phyloP scores from a whole-genome alignment of 2,329 filamentous ascomycete species.

The Zymoseptoria passerinii region DNA sequence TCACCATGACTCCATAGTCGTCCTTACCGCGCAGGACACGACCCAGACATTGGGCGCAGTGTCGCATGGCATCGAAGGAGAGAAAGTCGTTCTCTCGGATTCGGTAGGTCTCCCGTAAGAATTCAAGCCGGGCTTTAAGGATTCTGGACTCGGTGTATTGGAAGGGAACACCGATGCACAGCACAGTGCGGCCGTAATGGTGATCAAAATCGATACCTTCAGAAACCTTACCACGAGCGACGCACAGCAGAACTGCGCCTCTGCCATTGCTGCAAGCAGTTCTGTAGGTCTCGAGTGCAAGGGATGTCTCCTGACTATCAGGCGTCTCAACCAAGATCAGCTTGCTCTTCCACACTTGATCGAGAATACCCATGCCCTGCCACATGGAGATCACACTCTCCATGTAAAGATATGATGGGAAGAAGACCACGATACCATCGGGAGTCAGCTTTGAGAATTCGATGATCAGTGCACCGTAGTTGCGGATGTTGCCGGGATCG shows the following conservation, averaged over 20 bases:
- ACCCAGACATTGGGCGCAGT: slow-evolving; percentile 91
- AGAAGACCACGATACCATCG: slow-evolving; percentile 98
- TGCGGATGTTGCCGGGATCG: slow-evolving; percentile 91
- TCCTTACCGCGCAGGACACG: slow-evolving; percentile 94
- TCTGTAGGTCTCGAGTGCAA: slow-evolving; percentile 91
- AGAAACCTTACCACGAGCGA: slow-evolving; percentile 92
- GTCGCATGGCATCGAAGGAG: slow-evolving; percentile 98
- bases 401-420: slow-evolving; percentile 98
- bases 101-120: slow-evolving; percentile 91
- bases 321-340: slow-evolving; percentile 96
- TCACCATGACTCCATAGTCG: slow-evolving; percentile 99
- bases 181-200: slow-evolving; percentile 89
- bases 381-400: slow-evolving; percentile 98
- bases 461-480: slow-evolving; percentile 86
- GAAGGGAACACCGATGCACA: slow-evolving; percentile 95
- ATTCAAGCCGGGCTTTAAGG: slow-evolving; percentile 88
- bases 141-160: slow-evolving; percentile 98
- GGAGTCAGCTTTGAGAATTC: slow-evolving; percentile 95
- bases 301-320: slow-evolving; percentile 90
- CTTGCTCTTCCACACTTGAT: slow-evolving; percentile 99
- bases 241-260: slow-evolving; percentile 85
- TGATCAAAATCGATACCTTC: slow-evolving; percentile 99
- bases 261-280: slow-evolving; percentile 96
- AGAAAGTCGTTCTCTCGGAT: slow-evolving; percentile 97
- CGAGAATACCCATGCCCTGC: slow-evolving; percentile 96